Evolutionary conservation across 129 eudicot genomes (phyloP).

Genomic region (Scalesia atractyloides): DNA sequence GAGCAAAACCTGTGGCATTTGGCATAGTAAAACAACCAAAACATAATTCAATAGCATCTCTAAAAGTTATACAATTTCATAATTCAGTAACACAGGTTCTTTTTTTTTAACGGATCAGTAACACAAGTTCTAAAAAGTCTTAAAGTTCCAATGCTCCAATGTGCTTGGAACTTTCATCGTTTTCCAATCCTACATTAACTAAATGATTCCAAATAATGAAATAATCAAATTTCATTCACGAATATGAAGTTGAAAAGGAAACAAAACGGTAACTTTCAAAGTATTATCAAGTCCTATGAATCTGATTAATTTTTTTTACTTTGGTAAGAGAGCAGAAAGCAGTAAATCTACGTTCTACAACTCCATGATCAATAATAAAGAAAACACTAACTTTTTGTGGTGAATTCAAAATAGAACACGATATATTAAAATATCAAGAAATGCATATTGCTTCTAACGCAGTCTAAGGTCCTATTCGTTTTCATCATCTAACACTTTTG

Average conservation of each 20-base stretch:
- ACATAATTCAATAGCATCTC: background rate
- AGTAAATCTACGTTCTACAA: background rate
- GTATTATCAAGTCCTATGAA: background rate
- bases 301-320: background rate
- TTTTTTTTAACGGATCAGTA: background rate
- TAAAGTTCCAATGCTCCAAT: conserved; percentile 5
- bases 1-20: background rate
- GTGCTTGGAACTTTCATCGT: conserved; percentile 11
- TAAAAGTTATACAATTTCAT: background rate
- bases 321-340: no score
- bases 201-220: background rate
- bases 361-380: background rate
- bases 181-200: background rate
- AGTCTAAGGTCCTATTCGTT: background rate
- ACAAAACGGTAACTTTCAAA: conserved; percentile 14
- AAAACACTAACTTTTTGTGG: background rate
- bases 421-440: conserved; percentile 1
- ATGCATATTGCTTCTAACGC: background rate
- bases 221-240: conserved; percentile 3
- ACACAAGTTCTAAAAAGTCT: background rate
- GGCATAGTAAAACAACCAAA: background rate
- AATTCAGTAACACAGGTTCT: background rate
- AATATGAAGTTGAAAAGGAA: background rate
- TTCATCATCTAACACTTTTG: background rate
- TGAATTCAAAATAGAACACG: background rate